phyloP scores from a whole-genome alignment of 495 filamentous ascomycete genomes.

The Arthonia radiata region DNA sequence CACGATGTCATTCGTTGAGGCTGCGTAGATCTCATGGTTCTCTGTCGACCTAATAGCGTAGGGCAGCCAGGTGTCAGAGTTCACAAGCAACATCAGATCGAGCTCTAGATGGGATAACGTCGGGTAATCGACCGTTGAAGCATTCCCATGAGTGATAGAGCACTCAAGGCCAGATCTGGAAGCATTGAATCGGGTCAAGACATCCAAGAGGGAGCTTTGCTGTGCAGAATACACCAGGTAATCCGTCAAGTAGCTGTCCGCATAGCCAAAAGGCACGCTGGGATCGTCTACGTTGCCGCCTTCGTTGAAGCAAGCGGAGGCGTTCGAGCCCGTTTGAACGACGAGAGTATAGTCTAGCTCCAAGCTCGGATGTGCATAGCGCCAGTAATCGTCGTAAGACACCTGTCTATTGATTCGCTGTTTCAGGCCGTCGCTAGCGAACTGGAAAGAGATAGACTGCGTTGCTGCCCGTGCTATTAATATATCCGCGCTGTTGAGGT shows the following conservation, averaged over 20 bases:
- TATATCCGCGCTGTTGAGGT: no score
- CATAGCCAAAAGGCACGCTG: constrained; percentile 1
- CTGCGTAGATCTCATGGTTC: constrained; percentile 1
- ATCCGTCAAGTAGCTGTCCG: constrained; percentile 1
- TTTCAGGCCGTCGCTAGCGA: no score
- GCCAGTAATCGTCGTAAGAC: constrained; percentile 5
- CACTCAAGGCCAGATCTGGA: neutral
- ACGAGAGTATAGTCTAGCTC: constrained; percentile 4
- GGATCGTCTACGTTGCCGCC: constrained; percentile 2
- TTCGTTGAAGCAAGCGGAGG: constrained; percentile 5
- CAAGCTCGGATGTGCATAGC: constrained; percentile 3
- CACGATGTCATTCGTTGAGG: constrained; percentile 2
- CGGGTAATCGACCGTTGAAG: neutral
- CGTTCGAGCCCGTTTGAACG: constrained; percentile 3
- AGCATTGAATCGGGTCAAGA: neutral
- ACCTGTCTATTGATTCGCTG: constrained; percentile 4
- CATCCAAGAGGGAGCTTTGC: neutral
- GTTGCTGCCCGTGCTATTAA: no score
- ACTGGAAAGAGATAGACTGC: no score
- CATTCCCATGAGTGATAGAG: neutral
- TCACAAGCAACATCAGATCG: constrained; percentile 1
- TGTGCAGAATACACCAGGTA: constrained; percentile 1
- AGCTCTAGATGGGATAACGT: neutral
- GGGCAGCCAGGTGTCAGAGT: constrained; percentile 1
- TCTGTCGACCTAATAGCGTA: constrained; percentile 1